Percentiles rank a stretch among this genome's conserved stretches.
Conservation (phyloP, 2,329 filamentous ascomycete species). For the Penicillium sclerotigenum region DNA sequence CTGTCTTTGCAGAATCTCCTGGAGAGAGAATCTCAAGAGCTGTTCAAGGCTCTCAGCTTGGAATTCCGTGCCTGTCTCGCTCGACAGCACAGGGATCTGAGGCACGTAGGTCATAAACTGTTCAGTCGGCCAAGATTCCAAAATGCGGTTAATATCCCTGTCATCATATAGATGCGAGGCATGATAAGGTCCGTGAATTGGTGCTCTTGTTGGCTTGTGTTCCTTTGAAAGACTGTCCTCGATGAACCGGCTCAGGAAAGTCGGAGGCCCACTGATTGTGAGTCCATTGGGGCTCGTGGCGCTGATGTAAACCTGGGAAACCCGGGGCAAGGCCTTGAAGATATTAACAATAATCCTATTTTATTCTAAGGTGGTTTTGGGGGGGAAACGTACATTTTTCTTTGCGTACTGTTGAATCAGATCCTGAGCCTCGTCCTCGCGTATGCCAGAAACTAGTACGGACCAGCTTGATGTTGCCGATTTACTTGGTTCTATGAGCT, state of each 20-base stretch:
- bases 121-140: constrained; percentile 37
- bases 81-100: constrained; percentile 39
- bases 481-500: constrained; percentile 34
- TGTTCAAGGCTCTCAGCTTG: constrained; percentile 30
- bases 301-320: constrained; percentile 57
- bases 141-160: constrained; percentile 51
- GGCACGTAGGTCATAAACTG: constrained; percentile 28
- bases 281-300: constrained; percentile 58
- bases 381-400: constrained; percentile 24
- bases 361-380: neutral
- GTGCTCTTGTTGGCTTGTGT: constrained; percentile 52
- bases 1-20: constrained; percentile 39
- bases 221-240: constrained; percentile 49
- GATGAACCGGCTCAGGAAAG: constrained; percentile 52
- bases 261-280: constrained; percentile 59
- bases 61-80: constrained; percentile 35
- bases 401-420: constrained; percentile 25
- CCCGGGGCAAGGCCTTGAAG: constrained; percentile 45
- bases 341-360: constrained; percentile 1
- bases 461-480: constrained; percentile 40
- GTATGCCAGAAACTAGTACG: constrained; percentile 40
- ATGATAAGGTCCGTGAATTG: constrained; percentile 59
- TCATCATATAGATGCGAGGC: constrained; percentile 54
- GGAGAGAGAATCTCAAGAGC: constrained; percentile 33
- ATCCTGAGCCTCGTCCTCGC: constrained; percentile 29